Evolutionary conservation across 2,329 filamentous ascomycete genomes (phyloP), one percentile per base, ranked within the genome.

Genomic region (Sporothrix inflata): DNA sequence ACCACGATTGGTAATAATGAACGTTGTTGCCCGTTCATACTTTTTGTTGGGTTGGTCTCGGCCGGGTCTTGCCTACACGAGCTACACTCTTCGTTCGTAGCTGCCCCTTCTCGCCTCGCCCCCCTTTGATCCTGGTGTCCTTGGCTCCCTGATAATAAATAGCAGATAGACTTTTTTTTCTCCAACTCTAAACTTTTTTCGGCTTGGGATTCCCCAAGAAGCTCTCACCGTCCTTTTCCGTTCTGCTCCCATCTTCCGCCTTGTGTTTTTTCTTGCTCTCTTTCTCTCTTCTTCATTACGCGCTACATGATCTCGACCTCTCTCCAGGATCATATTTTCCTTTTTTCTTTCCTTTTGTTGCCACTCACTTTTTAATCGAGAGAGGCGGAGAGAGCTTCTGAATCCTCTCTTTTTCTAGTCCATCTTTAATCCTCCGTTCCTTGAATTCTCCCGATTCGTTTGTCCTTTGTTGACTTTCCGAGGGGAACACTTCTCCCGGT

Each of bases 131-230:
- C 24, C 27, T 67, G 65, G 45, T 49, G 42, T 38, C 12, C 27
- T 49, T 51, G 60, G 21, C 60, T 67, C 27, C 19, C 65, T 38
- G 65, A 67, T 67, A 24, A 38, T 51, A 51, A 67, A 67, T 65
- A 51, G 19, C 63, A 67, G 63, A 67, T 51, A 34, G 51, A 51
- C 45, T 24, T 63, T 67, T 67, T 47, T 49, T 53, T 51, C 65
- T 38, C 45, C 27, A 34, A 67, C 27, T 67, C 65, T 51, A 49
- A 40, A 34, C 42, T 53, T 67, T 51, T 21, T 49, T 66, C 42
- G 42, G 63, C 45, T 21, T 24, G 27, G 27, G 45, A 51, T 38
- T 67, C 65, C 53, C 45, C 45, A 67, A 53, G 61, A 16, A 51
- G 45, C 9, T 12, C 42, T 66, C 63, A 34, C 16, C 42, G 63